A percentile compares a stretch with the other conserved stretches of the same genome.
These are phyloP conservation scores for Luffa acutangula DNA, from an alignment of 306 rosid genomes.

Conservation along the genomic window DNA sequence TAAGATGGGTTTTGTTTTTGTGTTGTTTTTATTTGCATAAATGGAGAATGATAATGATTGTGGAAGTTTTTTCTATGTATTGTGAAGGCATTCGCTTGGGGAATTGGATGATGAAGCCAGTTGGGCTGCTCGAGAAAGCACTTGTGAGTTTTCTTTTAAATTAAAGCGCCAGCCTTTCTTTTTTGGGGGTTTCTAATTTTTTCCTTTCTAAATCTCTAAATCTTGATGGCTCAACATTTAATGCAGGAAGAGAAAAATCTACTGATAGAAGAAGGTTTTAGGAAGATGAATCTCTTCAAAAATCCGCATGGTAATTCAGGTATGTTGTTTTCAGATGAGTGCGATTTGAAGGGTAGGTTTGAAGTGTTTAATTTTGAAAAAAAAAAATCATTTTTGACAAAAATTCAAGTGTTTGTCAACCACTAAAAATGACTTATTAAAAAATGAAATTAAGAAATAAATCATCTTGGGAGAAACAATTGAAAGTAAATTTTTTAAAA, in stretches of 20 bases:
- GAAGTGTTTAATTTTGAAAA: no score
- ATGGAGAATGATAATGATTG: background rate
- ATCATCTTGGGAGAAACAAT: no score
- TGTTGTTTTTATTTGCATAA: background rate
- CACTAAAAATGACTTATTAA: no score
- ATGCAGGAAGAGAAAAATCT: conserved; percentile 28
- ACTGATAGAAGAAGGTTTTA: conserved; percentile 9
- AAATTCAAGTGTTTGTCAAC: no score
- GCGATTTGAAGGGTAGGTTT: no score
- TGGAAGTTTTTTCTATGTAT: background rate
- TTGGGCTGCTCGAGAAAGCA: conserved; percentile 22
- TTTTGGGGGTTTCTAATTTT: background rate
- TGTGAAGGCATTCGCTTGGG: conserved; percentile 60
- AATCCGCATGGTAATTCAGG: conserved; percentile 46
- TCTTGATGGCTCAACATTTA: background rate
- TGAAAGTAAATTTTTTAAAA: no score
- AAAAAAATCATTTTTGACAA: no score
- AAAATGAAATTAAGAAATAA: no score
- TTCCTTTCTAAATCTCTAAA: background rate
- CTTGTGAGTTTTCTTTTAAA: conserved; percentile 25
- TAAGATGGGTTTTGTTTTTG: background rate
- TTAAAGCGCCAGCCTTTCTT: background rate
- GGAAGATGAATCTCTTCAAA: conserved; percentile 24
- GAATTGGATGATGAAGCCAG: conserved; percentile 25
- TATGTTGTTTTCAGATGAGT: conserved; percentile 8